Evolutionary conservation across 805 yeast genomes (phyloP), one percentile per base, ranked within the genome.

Genomic region (Kluyveromyces aestuarii): DNA sequence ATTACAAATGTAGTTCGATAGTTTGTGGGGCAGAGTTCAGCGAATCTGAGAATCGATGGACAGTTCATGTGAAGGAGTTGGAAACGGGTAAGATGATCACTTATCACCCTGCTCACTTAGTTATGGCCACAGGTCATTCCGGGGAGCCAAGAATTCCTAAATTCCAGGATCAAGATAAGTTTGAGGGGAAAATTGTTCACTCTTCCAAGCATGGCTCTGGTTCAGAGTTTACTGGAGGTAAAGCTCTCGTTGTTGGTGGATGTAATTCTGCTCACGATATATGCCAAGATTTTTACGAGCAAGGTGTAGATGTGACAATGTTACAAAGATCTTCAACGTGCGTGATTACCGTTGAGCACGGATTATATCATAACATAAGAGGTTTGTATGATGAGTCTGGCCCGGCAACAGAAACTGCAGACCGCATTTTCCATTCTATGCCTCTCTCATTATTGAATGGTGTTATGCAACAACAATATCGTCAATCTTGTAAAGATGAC

Each of bases 201-300:
- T 71, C 76, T 11, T 68, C 76, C 1, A 58, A 64, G 40, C 72
- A 70, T 55, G 59, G 66, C 17, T 64, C 72, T n/a, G 77, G 76
- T 38, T 64, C 64, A 14, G 62, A 61, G 44, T 72, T 66, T 59
- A 54, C 49, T n/a, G 75, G 74, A 41, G 66, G 73, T 52, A 70
- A 62, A 33, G 76, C 73, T 0, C 46, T 73, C 36, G 76, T 73
- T 35, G 63, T 73, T 47, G 77, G 77, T 42, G 68, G 75, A 17
- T 68, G 76, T 55, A 71, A 71, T 50, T 71, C 75, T 40, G 73
- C 71, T 10, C 77, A 73, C 53, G 77, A 73, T 58, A 71, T 73
- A 43, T 67, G 72, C 37, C 72, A 70, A 48, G 77, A 73, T 56
- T 69, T 72, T 48, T 66, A 66, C 53, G 73, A 72, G 50, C 73